Base-by-base conservation (phyloP, 192 early-diverging fungal genomes). In the Phlyctochytrium bullatum region DNA sequence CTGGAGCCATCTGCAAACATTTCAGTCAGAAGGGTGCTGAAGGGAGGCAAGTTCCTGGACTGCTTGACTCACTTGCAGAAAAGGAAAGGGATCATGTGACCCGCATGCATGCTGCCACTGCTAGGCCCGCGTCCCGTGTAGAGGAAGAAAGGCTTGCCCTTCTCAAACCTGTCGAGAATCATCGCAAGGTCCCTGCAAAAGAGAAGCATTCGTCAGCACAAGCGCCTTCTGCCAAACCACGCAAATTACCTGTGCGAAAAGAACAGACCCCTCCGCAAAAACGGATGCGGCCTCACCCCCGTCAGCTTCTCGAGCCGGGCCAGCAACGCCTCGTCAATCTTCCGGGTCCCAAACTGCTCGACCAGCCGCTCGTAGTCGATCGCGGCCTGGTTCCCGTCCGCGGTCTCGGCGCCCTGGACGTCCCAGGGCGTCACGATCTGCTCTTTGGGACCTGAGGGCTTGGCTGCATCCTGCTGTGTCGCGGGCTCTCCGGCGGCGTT, bases 111-210 rank as follows among this genome's bases (percentile, higher is more conserved):
- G 76, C 87, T 88, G 30, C 83, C 88, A 60, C 88, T 85, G 65
- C 90, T 91, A 33, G 96, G 96, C 29, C 96, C 96, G 69, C 96
- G 93, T 16, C 96, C 96, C 40, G 96, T 98, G 83, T 98, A 98
- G 60, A 98, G 77, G 72, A 86, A 98, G 75, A 98, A 98, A 17
- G 96, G 96, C 78, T 97, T 93, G 77, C 92, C 92, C 76, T 95
- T 85, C 76, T 98, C 96, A 80, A 89, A 91, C 51, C 90, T 82
- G 78, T 95, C 92, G 40, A 98, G 83, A 64, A 98, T 92, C 52
- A 72, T 69, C 25, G 64, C 83, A 59, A 98, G 80, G 61, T 98
- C 96, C 57, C 83, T 61, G 36, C 16, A 4, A 34, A 40, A 69
- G 4, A 34, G 20, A 63, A 36, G 25, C 25, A 61, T 14, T 78